Percentiles rank a stretch among this genome's conserved stretches.
These are phyloP conservation scores for Puccinia triticina DNA, from an alignment of 1,284 basidiomycete species.

Conservation along the genomic window DNA sequence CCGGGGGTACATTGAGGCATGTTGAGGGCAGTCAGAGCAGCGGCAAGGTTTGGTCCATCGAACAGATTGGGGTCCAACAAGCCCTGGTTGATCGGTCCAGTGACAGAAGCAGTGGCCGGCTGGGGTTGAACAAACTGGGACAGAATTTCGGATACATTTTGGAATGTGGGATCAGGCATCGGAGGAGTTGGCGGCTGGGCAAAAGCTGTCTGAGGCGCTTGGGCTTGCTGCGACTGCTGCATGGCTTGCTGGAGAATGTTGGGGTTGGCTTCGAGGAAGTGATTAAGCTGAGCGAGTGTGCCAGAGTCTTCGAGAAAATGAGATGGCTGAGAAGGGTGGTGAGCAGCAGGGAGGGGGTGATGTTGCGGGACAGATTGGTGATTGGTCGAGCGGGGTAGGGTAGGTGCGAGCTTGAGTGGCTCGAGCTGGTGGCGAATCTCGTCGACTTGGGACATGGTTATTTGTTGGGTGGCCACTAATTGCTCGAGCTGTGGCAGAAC, in stretches of 20 bases:
- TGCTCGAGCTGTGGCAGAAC: slow-evolving; percentile 49
- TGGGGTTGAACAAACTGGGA: not conserved
- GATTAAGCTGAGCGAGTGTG: slow-evolving; percentile 34
- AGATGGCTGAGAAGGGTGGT: not conserved
- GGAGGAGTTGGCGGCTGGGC: slow-evolving; percentile 2
- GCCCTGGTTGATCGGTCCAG: not conserved
- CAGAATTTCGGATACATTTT: not conserved
- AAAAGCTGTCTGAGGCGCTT: not conserved
- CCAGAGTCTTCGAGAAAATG: slow-evolving; percentile 29
- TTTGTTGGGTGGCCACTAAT: slow-evolving; percentile 48
- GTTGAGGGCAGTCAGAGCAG: slow-evolving; percentile 17
- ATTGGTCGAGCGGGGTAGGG: too few relatives aligned
- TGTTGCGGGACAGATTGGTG: not conserved
- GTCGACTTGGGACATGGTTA: slow-evolving; percentile 48
- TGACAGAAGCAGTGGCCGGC: not conserved
- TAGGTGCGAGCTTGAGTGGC: slow-evolving; percentile 28
- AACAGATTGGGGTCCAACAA: slow-evolving; percentile 3
- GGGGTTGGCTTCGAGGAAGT: slow-evolving; percentile 45
- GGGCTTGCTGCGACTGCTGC: not conserved
- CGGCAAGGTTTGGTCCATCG: slow-evolving; percentile 36
- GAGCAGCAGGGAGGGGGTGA: slow-evolving; percentile 17
- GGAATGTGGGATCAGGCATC: not conserved
- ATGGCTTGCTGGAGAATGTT: slow-evolving; percentile 31
- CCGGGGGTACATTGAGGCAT: not conserved
- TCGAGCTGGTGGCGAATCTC: slow-evolving; percentile 49